Base-by-base conservation (phyloP, 208 protist species). In the Acanthamoeba lugdunensis region DNA sequence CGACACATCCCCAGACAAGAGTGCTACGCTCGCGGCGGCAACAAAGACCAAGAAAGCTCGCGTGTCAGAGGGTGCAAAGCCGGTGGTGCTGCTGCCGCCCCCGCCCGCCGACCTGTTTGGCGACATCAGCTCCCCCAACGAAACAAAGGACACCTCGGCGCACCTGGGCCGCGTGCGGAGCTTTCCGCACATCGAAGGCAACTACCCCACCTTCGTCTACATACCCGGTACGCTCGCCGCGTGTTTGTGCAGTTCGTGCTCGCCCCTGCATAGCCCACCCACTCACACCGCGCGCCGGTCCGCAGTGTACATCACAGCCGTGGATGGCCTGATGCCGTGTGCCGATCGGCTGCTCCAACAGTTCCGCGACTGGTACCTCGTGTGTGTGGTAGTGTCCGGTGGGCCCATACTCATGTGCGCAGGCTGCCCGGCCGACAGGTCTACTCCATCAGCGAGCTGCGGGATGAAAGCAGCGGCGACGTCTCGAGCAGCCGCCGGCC, bases 191-290 rank as follows among this genome's bases (percentile, higher is more conserved):
- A 75, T 91, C 5, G 85, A 91, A 75, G 85, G 85, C 85, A 91
- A 91, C 85, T 91, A 91, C 61, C 85, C 85, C 4, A 91, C 85
- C 63, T 91, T 91, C 58, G 85, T 91, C 58, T 91, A 91, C 85
- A 50, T 91, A 5, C 85, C 85, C 16, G 58, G 54, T 75, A 41
- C 54, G 28, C 30, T 37, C 56, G 14, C 30, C 33, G n/a, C 37
- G 37, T 16, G 1, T 37, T 13, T 37, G n/a, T 25, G 14, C 6
- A 1, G 8, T 25, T n/a, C 14, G 1, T n/a, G 33, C 28, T 71
- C 33, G 28, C 28, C 13, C 58, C 6, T 21, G 58, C n/a, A 25
- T 28, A 37, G 6, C 9, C 41, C 41, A 48, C 41, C 41, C 41
- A 48, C 41, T 21, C 23, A 67, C 61, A 28, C 21, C 21, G 23